A percentile compares a stretch with the other conserved stretches of the same genome.
Evolutionary conservation across 2,329 filamentous ascomycete genomes (phyloP).

Genomic region (Pezicula rhizophila): DNA sequence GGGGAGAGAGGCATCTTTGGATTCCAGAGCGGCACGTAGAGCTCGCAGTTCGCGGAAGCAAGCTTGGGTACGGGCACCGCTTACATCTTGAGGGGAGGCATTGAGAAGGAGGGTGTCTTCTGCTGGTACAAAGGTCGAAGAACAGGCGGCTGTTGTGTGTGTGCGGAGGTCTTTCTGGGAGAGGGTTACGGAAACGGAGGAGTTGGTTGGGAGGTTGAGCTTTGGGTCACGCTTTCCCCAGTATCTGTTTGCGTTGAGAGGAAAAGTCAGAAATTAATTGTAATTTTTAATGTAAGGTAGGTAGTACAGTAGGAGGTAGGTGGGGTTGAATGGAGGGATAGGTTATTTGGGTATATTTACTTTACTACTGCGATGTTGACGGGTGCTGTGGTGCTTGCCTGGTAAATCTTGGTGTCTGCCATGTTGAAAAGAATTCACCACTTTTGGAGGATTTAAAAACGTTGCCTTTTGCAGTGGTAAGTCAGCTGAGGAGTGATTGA

Average conservation of each 20-base stretch:
- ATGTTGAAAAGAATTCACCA: constrained; percentile 15
- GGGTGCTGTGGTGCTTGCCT: constrained; percentile 90
- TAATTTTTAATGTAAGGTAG: background rate
- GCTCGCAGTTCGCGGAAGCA: constrained; percentile 83
- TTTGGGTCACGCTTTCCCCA: constrained; percentile 96
- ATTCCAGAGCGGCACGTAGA: constrained; percentile 71
- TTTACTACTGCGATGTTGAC: constrained; percentile 99
- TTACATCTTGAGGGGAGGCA: constrained; percentile 73
- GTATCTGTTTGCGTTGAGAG: constrained; percentile 46
- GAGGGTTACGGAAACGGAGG: constrained; percentile 92
- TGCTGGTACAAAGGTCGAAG: constrained; percentile 53
- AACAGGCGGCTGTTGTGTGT: constrained; percentile 92
- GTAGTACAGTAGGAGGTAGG: constrained; percentile 6
- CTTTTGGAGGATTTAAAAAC: background rate
- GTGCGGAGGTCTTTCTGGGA: constrained; percentile 91
- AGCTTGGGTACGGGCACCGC: constrained; percentile 84
- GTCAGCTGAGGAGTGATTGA: background rate
- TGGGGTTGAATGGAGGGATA: constrained; percentile 11
- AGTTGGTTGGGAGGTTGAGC: constrained; percentile 96
- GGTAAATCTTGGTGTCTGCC: constrained; percentile 55
- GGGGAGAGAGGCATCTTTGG: constrained; percentile 65
- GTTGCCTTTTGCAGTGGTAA: background rate
- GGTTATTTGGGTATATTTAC: constrained; percentile 38
- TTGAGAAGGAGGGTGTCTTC: constrained; percentile 79
- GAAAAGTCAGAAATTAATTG: constrained; percentile 2